Evolutionary conservation across 352 stramenopile genomes (phyloP), one percentile per base, ranked within the genome.

Genomic region (Globisporangium cylindrosporum): DNA sequence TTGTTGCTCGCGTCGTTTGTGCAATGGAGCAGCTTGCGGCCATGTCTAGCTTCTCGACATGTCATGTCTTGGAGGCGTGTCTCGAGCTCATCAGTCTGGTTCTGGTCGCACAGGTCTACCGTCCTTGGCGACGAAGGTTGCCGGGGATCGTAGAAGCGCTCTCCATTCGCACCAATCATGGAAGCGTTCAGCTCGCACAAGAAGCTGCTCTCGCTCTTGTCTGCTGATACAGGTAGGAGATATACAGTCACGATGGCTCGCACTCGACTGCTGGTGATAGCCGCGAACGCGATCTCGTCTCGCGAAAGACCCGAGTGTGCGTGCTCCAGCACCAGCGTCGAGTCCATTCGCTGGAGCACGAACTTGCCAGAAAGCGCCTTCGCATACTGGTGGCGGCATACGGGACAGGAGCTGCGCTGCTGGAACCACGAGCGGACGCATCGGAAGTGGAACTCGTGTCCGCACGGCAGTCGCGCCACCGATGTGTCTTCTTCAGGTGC

Each of bases 401-500:
- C 77, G 9, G 88, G 88, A 77, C 91, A 97, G 51, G 81, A 82
- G 27, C 70, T 68, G 57, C 93, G 81, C 62, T 83, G 84, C 14
- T 78, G 46, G 18, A 92, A 83, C 89, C 91, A 97, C 3, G 78
- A 76, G 36, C 77, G 62, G 27, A 97, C 74, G 68, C 91, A 97
- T 24, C 81, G 77, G 25, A 77, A 60, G 65, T 97, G 90, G 71
- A 91, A 97, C 14, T 84, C 55, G 75, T 99, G 95, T 25, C 82
- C 79, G 64, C 95, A 98, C 0, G 93, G 87, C 15, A 98, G 74
- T 10, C 76, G 73, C 43, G 92, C 83, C 20, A 9, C n/a, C 18
- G 1, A 8, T 14, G 53, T 5, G 14, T 93, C 73, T 32, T 71
- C 73, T 29, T 67, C 67, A 7, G 29, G 18, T 61, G 70, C 77